These are phyloP conservation scores for Asterochloris erici DNA, from an alignment of 139 green algal species.

Conservation along the genomic window DNA sequence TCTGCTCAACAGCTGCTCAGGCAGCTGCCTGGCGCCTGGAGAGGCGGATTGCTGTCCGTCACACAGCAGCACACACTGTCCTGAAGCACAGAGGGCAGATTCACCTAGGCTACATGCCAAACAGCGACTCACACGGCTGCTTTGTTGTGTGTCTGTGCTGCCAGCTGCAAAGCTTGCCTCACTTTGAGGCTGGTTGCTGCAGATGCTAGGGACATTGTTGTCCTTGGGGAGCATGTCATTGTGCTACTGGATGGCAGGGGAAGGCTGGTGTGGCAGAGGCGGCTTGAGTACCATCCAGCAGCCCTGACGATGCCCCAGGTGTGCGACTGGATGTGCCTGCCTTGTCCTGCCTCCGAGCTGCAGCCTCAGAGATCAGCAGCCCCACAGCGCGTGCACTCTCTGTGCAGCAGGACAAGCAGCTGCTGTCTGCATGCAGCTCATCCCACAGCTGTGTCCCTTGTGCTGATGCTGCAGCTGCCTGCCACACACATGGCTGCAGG, in stretches of 20 bases:
- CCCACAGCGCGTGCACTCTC: not conserved
- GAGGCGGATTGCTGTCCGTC: too few relatives aligned
- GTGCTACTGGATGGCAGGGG: not conserved
- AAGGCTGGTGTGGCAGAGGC: slow-evolving; percentile 8
- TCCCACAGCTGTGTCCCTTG: not conserved
- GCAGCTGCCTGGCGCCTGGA: too few relatives aligned
- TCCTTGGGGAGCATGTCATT: slow-evolving; percentile 5
- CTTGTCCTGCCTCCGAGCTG: too few relatives aligned
- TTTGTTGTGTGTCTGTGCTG: not conserved
- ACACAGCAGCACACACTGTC: too few relatives aligned
- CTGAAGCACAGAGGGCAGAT: too few relatives aligned
- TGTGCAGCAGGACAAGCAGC: not conserved
- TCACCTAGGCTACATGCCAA: too few relatives aligned
- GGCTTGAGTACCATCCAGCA: slow-evolving; percentile 15
- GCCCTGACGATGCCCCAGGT: slow-evolving; percentile 8
- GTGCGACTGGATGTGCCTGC: not conserved
- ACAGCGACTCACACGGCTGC: not conserved
- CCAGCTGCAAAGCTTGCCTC: not conserved
- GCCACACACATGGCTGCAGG: not conserved
- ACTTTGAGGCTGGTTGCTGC: not conserved
- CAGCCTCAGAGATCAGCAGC: not conserved
- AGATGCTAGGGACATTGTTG: not conserved
- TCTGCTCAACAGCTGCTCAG: too few relatives aligned
- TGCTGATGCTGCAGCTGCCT: not conserved
- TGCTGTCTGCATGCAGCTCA: not conserved